Base-by-base conservation (phyloP, 371 early-diverging fungal genomes). In the Zancudomyces culisetae region DNA sequence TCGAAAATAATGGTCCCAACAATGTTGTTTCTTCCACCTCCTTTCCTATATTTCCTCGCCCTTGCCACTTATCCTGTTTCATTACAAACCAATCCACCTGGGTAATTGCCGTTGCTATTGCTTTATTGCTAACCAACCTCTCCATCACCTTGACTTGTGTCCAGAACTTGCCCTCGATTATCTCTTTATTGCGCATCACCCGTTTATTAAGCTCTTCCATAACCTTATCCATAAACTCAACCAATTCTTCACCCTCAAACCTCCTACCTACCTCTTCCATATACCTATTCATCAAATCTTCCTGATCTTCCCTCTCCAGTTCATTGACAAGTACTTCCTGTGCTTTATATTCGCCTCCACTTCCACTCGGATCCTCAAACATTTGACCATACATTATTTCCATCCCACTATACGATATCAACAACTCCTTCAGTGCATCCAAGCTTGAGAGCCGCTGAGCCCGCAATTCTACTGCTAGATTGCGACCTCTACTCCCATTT, bases 351-450 rank as follows among this genome's bases (percentile, higher is more conserved):
- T 35, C 35, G 6, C 35, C 35, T 8, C 55, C 60, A 0, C 48
- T 42, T 30, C 66, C 30, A 12, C 75, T 70, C 1, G 66, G 40
- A 53, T 85, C 87, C n/a, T 90, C 79, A 55, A 90, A 90, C 80
- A 85, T 86, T 29, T 84, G 90, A 13, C 85, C 83, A 65, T 87
- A 75, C 51, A 82, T 86, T 27, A 91, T 57, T 21, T 83, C 74
- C 43, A 92, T 69, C 12, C 89, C 89, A 41, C 79, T 71, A 59
- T 92, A 95, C 45, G 84, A 90, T 0, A 90, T 72, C 20, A 87
- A 50, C 47, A 92, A 54, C 0, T 45, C 46, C 39, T 52, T 54
- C 1, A 59, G 66, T 13, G 57, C 58, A 39, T 76, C 73, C 50
- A 92, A 43, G 2, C 74, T 73, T 8, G 48, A 42, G 2, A 84